phyloP scores from a whole-genome alignment of 2,329 filamentous ascomycete species.

The Hirsutella minnesotensis region DNA sequence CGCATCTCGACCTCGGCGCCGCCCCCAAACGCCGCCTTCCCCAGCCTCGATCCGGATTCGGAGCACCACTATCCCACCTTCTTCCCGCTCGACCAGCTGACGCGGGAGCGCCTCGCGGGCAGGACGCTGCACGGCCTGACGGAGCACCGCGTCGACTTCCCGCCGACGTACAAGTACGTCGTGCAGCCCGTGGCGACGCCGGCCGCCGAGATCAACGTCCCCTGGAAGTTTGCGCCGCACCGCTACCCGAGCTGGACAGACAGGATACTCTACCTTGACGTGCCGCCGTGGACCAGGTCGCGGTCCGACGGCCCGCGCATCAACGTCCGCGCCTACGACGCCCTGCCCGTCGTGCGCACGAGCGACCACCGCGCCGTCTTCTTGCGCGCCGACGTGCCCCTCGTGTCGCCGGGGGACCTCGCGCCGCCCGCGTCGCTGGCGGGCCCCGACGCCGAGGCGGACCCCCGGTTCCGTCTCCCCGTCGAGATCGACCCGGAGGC shows the following conservation, averaged over 20 bases:
- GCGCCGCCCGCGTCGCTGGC: constrained; percentile 15
- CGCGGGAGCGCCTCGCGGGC: constrained; percentile 53
- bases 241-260: constrained; percentile 93
- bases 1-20: constrained; percentile 63
- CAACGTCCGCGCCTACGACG: constrained; percentile 54
- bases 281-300: constrained; percentile 37
- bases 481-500: constrained; percentile 41
- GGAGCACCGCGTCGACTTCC: constrained; percentile 66
- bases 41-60: constrained; percentile 41
- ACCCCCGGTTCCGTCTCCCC: constrained; percentile 34
- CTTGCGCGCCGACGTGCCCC: constrained; percentile 55
- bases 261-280: constrained; percentile 66
- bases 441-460: constrained; percentile 9
- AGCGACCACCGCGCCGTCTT: constrained; percentile 84
- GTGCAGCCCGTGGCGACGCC: constrained; percentile 19
- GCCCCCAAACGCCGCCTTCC: constrained; percentile 49
- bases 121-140: constrained; percentile 66
- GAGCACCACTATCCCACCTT: constrained; percentile 53
- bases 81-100: constrained; percentile 68
- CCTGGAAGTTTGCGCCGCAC: constrained; percentile 67
- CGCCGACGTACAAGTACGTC: constrained; percentile 89
- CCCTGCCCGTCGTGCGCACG: constrained; percentile 66
- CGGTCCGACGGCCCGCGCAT: constrained; percentile 19
- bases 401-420: constrained; percentile 32
- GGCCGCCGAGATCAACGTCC: constrained; percentile 25